phyloP scores from a whole-genome alignment of 495 filamentous ascomycete species.

The Hyaloscypha variabilis region DNA sequence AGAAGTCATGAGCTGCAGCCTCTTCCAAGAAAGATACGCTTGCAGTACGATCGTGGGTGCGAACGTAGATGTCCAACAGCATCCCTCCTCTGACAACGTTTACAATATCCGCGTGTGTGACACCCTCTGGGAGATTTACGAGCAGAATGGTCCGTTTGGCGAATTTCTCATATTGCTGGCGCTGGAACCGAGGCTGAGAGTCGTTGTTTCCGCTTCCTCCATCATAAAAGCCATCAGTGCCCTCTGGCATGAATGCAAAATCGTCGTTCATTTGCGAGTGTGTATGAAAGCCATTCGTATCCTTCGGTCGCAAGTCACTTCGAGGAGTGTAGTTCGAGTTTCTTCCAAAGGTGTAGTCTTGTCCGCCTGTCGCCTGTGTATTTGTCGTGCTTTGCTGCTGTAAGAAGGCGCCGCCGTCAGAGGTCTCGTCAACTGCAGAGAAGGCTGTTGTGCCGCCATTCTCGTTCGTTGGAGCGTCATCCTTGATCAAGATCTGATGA shows the following conservation, averaged over 20 bases:
- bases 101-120: constrained; percentile 67
- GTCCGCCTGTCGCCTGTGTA: constrained; percentile 7
- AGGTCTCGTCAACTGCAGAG: constrained; percentile 28
- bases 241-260: constrained; percentile 30
- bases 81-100: constrained; percentile 69
- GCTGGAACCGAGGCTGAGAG: constrained; percentile 28
- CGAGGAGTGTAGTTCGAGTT: constrained; percentile 28
- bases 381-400: constrained; percentile 12
- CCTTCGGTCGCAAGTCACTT: constrained; percentile 19
- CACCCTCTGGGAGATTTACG: constrained; percentile 62
- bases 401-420: constrained; percentile 33
- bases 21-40: constrained; percentile 73
- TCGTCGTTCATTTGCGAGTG: constrained; percentile 22
- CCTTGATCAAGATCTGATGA: constrained; percentile 56
- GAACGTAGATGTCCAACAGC: constrained; percentile 69
- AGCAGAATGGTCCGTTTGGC: constrained; percentile 67
- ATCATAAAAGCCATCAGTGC: constrained; percentile 39
- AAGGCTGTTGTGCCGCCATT: constrained; percentile 23
- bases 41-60: constrained; percentile 61
- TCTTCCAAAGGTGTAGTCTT: constrained; percentile 26
- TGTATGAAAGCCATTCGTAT: constrained; percentile 28
- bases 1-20: constrained; percentile 63
- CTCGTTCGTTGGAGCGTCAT: constrained; percentile 36
- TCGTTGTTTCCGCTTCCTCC: constrained; percentile 46
- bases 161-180: constrained; percentile 37